phyloP scores from a whole-genome alignment of 306 rosid genomes.

The Geum urbanum region DNA sequence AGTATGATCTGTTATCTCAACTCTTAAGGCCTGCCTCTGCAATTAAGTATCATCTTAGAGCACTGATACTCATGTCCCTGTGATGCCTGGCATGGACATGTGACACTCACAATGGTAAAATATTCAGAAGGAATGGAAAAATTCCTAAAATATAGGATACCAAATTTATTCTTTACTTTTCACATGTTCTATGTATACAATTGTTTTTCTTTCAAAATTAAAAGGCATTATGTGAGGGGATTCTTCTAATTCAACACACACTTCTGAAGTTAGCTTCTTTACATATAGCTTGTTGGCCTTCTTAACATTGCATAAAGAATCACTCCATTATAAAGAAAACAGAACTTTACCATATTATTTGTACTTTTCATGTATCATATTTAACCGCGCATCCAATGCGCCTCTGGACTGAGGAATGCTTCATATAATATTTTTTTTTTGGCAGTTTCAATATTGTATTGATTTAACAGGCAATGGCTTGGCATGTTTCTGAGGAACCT shows the following conservation, averaged over 20 bases:
- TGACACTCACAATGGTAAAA: background rate
- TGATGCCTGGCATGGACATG: background rate
- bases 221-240: background rate
- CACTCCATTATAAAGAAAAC: too few relatives aligned
- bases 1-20: background rate
- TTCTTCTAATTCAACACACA: background rate
- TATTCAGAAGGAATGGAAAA: background rate
- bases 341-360: too few relatives aligned
- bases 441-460: background rate
- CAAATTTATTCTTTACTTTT: too few relatives aligned
- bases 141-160: constrained; percentile 3
- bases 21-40: background rate
- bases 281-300: background rate
- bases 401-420: background rate
- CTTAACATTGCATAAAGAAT: too few relatives aligned
- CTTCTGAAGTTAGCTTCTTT: background rate
- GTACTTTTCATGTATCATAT: background rate
- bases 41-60: constrained; percentile 1
- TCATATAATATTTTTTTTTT: background rate
- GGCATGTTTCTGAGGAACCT: background rate
- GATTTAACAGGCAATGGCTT: background rate
- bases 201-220: background rate
- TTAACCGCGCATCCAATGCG: background rate
- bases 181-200: too few relatives aligned
- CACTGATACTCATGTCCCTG: background rate